These are phyloP conservation scores for Dalechampia spathulata DNA, from an alignment of 441 rosid genomes.

Conservation along the genomic window DNA sequence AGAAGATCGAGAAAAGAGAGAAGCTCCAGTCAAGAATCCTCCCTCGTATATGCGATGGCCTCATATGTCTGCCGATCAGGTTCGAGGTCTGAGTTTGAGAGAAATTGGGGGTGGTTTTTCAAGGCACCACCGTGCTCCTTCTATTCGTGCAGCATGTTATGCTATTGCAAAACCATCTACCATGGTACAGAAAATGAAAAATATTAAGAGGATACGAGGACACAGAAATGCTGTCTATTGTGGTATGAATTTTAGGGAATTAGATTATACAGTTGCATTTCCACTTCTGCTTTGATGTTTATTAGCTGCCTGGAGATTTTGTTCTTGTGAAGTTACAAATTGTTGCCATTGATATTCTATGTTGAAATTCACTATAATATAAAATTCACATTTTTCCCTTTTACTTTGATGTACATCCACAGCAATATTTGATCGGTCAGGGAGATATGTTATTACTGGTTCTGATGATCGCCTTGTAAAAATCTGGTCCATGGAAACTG, in stretches of 20 bases:
- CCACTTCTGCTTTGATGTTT: background rate
- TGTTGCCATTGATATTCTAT: background rate
- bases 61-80: constrained; percentile 87
- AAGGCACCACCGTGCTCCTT: constrained; percentile 95
- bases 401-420: constrained; percentile 33
- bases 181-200: constrained; percentile 96
- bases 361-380: constrained; percentile 1
- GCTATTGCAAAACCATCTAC: constrained; percentile 88
- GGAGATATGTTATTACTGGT: constrained; percentile 97
- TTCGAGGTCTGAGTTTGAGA: constrained; percentile 82
- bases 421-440: constrained; percentile 96
- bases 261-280: background rate
- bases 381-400: constrained; percentile 6
- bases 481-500: constrained; percentile 99
- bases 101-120: constrained; percentile 99
- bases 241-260: constrained; percentile 41
- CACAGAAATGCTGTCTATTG: constrained; percentile 99
- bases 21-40: constrained; percentile 31
- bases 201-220: constrained; percentile 82
- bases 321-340: background rate
- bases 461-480: constrained; percentile 99
- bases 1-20: constrained; percentile 49
- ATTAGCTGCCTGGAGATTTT: background rate
- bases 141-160: constrained; percentile 88
- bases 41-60: constrained; percentile 92